Percentiles rank a stretch among this genome's conserved stretches.
These are phyloP conservation scores for Rostrohypoxylon terebratum DNA, from an alignment of 495 filamentous ascomycete genomes.

Conservation along the genomic window DNA sequence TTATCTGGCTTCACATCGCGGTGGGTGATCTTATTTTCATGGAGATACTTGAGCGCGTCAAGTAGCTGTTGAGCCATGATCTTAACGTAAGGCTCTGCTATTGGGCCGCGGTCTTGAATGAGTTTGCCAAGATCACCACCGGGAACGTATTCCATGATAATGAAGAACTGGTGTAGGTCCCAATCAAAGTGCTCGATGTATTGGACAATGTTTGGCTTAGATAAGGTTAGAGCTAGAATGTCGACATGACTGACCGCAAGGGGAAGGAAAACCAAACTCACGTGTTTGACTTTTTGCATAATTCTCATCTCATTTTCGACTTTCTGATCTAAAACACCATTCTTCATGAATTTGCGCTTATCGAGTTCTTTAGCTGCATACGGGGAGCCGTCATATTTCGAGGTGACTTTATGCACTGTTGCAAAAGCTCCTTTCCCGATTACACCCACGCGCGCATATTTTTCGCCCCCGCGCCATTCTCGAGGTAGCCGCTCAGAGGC, in stretches of 20 bases:
- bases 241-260: constrained; percentile 1
- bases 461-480: constrained; percentile 82
- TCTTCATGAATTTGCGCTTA: constrained; percentile 88
- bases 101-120: constrained; percentile 66
- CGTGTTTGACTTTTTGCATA: constrained; percentile 85
- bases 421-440: constrained; percentile 96
- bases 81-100: constrained; percentile 75
- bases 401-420: constrained; percentile 85
- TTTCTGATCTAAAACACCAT: constrained; percentile 83
- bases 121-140: constrained; percentile 85
- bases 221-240: constrained; percentile 44
- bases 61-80: constrained; percentile 81
- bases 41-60: constrained; percentile 86
- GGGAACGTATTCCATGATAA: constrained; percentile 93
- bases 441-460: constrained; percentile 81
- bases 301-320: constrained; percentile 96
- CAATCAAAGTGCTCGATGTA: constrained; percentile 88
- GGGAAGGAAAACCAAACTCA: constrained; percentile 57
- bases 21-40: constrained; percentile 88
- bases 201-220: constrained; percentile 88
- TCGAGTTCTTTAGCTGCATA: constrained; percentile 93
- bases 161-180: constrained; percentile 81
- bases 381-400: constrained; percentile 79
- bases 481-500: constrained; percentile 48
- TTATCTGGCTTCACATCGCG: constrained; percentile 99